Percentiles rank a stretch among this genome's conserved stretches.
These are phyloP conservation scores for Metarhizium rileyi DNA, from an alignment of 2,329 filamentous ascomycete genomes.

Conservation along the genomic window DNA sequence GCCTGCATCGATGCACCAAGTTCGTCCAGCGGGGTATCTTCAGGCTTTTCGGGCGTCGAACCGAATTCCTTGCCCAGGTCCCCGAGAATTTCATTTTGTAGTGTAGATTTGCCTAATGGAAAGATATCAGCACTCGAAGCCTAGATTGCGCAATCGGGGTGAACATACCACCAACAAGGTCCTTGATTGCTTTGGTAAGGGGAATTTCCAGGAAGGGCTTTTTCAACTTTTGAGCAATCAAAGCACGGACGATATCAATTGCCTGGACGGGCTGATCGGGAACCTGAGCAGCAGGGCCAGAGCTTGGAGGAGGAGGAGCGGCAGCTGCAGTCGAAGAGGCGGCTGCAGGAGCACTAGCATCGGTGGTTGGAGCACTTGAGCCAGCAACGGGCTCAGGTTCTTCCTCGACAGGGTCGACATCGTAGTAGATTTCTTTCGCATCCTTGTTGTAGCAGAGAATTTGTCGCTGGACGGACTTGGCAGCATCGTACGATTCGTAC, in stretches of 20 bases:
- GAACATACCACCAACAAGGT: conserved; percentile 83
- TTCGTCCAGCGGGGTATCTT: conserved; percentile 94
- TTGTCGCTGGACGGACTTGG: conserved; percentile 90
- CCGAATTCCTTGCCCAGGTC: conserved; percentile 98
- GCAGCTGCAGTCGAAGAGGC: conserved; percentile 45
- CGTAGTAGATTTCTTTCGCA: conserved; percentile 98
- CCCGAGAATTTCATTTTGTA: conserved; percentile 97
- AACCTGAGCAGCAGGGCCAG: conserved; percentile 79
- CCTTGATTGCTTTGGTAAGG: conserved; percentile 94
- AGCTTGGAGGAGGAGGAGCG: conserved; percentile 54
- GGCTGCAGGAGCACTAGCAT: conserved; percentile 43
- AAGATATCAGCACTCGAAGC: conserved; percentile 6
- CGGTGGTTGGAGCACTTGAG: conserved; percentile 36
- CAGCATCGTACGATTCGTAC: conserved; percentile 97
- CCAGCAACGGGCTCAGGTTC: conserved; percentile 58
- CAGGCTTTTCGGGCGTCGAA: conserved; percentile 94
- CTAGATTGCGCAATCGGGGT: not conserved
- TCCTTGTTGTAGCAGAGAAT: conserved; percentile 99
- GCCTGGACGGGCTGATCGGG: conserved; percentile 81
- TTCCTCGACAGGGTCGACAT: conserved; percentile 89
- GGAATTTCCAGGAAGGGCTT: conserved; percentile 84
- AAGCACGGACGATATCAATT: conserved; percentile 75
- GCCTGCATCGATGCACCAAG: conserved; percentile 91
- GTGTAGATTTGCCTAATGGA: conserved; percentile 78
- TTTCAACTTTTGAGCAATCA: conserved; percentile 97